Evolutionary conservation across 1,139 yeast species (phyloP), one percentile per base, ranked within the genome.

Genomic region (Saccharomycopsis crataegensis): DNA sequence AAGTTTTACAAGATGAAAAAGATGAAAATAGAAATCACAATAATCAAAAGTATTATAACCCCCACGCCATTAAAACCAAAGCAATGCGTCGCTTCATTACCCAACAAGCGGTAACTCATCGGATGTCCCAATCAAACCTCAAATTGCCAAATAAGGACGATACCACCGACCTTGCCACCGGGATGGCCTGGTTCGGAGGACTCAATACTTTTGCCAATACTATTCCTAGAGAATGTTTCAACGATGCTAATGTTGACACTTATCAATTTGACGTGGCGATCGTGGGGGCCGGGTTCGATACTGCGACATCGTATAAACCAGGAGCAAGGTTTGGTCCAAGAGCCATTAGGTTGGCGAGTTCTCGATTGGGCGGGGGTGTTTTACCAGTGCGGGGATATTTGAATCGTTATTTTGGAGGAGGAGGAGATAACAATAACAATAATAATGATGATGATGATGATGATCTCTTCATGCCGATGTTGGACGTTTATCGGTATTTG

Each of bases 251-350:
- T 28, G 56, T 64, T 9, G 55, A 47, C 2, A 14, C 34, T 2
- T 14, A 48, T 17, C 33, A 60, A 6, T 75, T 70, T 57, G 81
- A 77, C 59, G 68, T 77, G 54, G 79, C 78, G 3, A 55, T 77
- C 6, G 69, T 77, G 54, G 82, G 82, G 0, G 80, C 76, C 2
- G 80, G 81, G 2, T 77, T 76, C 59, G 82, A 77, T 57, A 75
- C 80, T 1, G 81, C 79, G 1, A 70, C 71, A 0, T 73, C 79
- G 3, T 77, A 75, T 60, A 64, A 80, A 52, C 77, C 80, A 0
- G 81, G 81, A 2, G 79, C 82, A 17, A 63, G 82, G 50, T 77
- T 77, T 65, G 82, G 80, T 0, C 81, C 82, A 2, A 63, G 77
- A 50, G 78, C 79, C 12, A 76, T 77, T 34, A 63, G 82, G 56